phyloP scores from a whole-genome alignment of 257 asterid species.

The Solanum peruvianum region DNA sequence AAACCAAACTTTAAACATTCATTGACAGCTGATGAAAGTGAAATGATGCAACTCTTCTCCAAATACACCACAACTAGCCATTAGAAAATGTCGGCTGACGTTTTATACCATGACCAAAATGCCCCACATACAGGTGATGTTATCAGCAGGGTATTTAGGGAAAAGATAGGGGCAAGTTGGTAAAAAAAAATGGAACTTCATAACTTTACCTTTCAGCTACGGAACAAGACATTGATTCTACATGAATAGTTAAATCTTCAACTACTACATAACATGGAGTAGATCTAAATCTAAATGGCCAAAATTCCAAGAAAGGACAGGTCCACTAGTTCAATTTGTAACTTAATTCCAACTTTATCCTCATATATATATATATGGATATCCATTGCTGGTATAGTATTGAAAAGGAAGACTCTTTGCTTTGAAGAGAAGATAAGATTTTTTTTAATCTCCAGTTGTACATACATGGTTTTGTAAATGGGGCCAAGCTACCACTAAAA shows the following conservation, averaged over 20 bases:
- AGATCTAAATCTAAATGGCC: conserved; percentile 11
- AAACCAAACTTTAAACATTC: conserved; percentile 4
- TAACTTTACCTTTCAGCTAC: conserved; percentile 39
- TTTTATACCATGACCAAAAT: conserved; percentile 11
- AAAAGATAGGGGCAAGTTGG: conserved; percentile 12
- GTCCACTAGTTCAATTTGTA: conserved; percentile 22
- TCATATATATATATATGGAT: conserved; percentile 3
- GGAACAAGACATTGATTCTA: conserved; percentile 3
- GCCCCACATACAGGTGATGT: conserved; percentile 13
- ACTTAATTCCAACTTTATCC: conserved; percentile 6
- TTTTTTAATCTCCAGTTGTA: conserved; percentile 48
- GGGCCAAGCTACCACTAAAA: conserved; percentile 14
- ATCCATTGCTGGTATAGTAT: neutral
- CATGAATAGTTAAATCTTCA: neutral
- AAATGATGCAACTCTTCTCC: conserved; percentile 42
- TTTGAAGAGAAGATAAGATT: conserved; percentile 61
- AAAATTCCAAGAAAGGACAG: conserved; percentile 6
- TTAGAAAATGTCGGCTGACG: conserved; percentile 19
- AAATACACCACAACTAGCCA: conserved; percentile 18
- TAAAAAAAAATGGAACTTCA: conserved; percentile 11
- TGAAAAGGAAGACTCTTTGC: conserved; percentile 51
- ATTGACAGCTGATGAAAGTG: conserved; percentile 33
- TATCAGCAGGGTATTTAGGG: neutral
- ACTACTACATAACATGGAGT: neutral
- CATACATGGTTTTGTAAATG: conserved; percentile 16